Evolutionary conservation across 1,284 basidiomycete species (phyloP), one percentile per base, ranked within the genome.

Genomic region (Boletellus sp.): DNA sequence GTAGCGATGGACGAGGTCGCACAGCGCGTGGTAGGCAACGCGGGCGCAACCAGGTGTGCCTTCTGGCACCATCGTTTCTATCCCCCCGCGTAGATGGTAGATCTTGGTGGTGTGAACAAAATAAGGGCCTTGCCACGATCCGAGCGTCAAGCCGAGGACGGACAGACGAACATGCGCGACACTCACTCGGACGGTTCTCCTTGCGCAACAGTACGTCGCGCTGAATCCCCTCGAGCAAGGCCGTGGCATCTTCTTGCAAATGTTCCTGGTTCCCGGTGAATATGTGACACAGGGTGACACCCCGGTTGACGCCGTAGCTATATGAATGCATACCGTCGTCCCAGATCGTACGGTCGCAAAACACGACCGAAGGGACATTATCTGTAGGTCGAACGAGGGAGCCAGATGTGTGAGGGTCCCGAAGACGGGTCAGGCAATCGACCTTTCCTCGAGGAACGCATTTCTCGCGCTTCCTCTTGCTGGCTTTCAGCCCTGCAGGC

Each of bases 181-280:
- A 53, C 63, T 44, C 43, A 67, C 69, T 58, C n/a, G 42, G 44
- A 11, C 47, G 25, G 21, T 57, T 47, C 38, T 61, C 57, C 44
- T 48, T 60, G 32, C 39, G 45, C 42, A 73, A 39, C 16, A 64
- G 56, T 4, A 68, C 56, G 0, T 67, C 56, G 13, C 56, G 21
- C 46, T 73, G 71, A 14, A 73, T 49, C 5, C 52, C 58, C 22
- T 48, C 48, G 25, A 73, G 66, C 9, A 73, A 51, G 14, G 25
- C 23, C 5, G 58, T 58, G 1, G 71, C 60, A 7, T 61, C 58
- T 36, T 41, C 41, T 45, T 73, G 71, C 17, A 67, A 51, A 21
- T 43, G 37, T 19, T 55, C 47, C n/a, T 57, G 59, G 42, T 73
- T 73, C 23, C 68, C 62, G 4, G 71, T 73, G 52, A 70, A 73